Evolutionary conservation across 768 basidiomycete species (phyloP), one percentile per base, ranked within the genome.

Genomic region (Asterophora lycoperdoides): DNA sequence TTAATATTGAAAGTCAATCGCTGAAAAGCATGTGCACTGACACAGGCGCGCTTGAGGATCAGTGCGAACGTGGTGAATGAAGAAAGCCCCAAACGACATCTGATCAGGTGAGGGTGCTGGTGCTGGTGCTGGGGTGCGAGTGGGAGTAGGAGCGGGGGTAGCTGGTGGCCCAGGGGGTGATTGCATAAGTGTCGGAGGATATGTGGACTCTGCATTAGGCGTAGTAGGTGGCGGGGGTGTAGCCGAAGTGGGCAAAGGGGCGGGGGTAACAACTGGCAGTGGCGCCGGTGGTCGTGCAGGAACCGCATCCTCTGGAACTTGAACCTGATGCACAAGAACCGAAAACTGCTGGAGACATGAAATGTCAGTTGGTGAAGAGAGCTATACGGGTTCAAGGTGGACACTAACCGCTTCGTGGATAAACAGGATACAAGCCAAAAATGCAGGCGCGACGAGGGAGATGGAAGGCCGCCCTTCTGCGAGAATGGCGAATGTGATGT

Each of bases 401-500:
- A 41, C 35, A 20, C 33, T 32, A 82, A 93, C 93, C 33, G 88
- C 84, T 71, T 93, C 86, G 52, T 90, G 83, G 9, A 90, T 73
- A 62, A 94, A 85, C 18, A 92, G 66, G 5, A 89, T 71, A 47
- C 87, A 86, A 9, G 89, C 84, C 19, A 94, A 60, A 59, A 93
- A 94, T 0, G 90, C 89, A 1, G 93, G 91, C 0, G 86, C 86
- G 34, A 93, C 74, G 19, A 93, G 73, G 1, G 90, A 84, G 18
- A 95, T 65, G 1, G 90, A 91, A 1, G 90, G 79, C 26, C 83
- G 71, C 36, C 91, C 91, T 52, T 93, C 87, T 2, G 88, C 83
- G 32, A 93, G 68, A 48, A 94, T 86, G 4, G 89, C 90, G 49
- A 95, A 85, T 0, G 91, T 93, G 46, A 93, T 82, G 58, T 94